phyloP scores from a whole-genome alignment of 2,329 filamentous ascomycete genomes.

The Tothia fuscella region DNA sequence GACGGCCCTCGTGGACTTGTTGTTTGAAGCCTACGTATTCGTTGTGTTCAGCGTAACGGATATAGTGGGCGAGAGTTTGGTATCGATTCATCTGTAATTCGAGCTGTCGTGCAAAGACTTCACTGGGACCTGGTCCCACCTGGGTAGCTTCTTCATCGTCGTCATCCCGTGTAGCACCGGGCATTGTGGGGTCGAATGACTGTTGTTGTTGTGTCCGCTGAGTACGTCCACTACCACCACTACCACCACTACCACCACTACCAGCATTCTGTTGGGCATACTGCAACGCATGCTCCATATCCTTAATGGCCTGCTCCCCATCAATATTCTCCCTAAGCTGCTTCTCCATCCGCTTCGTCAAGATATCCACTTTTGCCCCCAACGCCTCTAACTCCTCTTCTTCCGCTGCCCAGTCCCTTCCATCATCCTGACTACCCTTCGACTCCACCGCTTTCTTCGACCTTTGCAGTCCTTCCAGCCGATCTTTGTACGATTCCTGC shows the following conservation, averaged over 20 bases:
- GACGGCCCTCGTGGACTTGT: constrained; percentile 48
- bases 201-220: not conserved
- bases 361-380: constrained; percentile 5
- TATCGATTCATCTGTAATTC: constrained; percentile 32
- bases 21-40: constrained; percentile 49
- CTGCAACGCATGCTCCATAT: not conserved
- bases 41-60: constrained; percentile 47
- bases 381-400: constrained; percentile 1
- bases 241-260: not conserved
- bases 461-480: not conserved
- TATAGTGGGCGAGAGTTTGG: constrained; percentile 24
- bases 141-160: constrained; percentile 19
- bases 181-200: constrained; percentile 4
- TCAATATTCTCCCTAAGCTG: constrained; percentile 9
- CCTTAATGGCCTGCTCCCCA: constrained; percentile 1
- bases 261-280: not conserved
- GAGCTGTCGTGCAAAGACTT: constrained; percentile 25
- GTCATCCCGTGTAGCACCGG: not conserved
- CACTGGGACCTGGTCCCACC: not conserved
- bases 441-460: not conserved
- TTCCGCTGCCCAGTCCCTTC: constrained; percentile 2
- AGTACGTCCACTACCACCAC: not conserved
- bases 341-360: constrained; percentile 7
- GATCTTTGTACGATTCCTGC: not conserved
- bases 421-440: constrained; percentile 1